Evolutionary conservation across 2,329 filamentous ascomycete species (phyloP).

Genomic region (Penicillium sp.): DNA sequence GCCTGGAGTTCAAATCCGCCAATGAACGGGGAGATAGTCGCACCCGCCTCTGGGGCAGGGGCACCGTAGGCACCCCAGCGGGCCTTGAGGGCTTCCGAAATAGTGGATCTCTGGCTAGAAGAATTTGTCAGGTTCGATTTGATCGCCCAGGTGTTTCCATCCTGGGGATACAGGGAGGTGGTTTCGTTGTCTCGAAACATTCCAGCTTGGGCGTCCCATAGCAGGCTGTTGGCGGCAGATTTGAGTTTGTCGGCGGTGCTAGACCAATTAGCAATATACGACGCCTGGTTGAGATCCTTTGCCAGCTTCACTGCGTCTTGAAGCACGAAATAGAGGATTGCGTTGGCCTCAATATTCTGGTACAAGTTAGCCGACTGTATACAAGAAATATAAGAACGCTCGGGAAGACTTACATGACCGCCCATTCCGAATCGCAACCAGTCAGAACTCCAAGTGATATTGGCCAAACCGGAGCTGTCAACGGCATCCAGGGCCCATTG

Average conservation of each 20-base stretch:
- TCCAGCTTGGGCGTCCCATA: conserved; percentile 25
- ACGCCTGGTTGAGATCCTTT: conserved; percentile 19
- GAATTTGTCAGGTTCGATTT: conserved; percentile 32
- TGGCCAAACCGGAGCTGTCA: conserved; percentile 46
- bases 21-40: conserved; percentile 45
- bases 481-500: conserved; percentile 44
- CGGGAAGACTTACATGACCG: conserved; percentile 36
- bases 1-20: conserved; percentile 45
- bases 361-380: background rate
- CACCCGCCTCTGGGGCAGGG: conserved; percentile 42
- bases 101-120: conserved; percentile 20
- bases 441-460: conserved; percentile 46
- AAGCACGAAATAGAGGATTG: conserved; percentile 43
- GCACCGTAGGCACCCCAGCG: conserved; percentile 50
- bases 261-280: conserved; percentile 18
- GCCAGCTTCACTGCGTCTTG: conserved; percentile 24
- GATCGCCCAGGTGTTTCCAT: conserved; percentile 42
- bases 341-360: conserved; percentile 39
- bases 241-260: conserved; percentile 21
- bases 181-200: conserved; percentile 33
- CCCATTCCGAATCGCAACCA: conserved; percentile 54
- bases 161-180: conserved; percentile 30
- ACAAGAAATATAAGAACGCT: background rate
- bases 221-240: conserved; percentile 24
- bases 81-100: conserved; percentile 39